Evolutionary conservation across 2,329 filamentous ascomycete genomes (phyloP), one percentile per base, ranked within the genome.

Genomic region (Alternaria arbusti): DNA sequence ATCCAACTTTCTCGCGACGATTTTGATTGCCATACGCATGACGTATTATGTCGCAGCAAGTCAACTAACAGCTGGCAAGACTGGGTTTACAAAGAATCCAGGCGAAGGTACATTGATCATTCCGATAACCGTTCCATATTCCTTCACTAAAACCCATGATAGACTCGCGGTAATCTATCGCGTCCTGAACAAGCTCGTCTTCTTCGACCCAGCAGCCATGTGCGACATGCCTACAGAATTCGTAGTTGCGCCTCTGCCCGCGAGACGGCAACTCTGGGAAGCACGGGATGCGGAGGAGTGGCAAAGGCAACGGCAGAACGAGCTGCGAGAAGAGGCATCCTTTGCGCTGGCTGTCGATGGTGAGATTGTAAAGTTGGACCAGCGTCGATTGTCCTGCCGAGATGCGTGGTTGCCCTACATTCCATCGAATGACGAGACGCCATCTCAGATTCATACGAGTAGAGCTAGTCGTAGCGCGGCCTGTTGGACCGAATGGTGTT

Each of bases 401-500:
- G 68, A 75, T 66, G 63, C 40, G n/a, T 56, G 54, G 54, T 23
- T 56, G 45, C 40, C 51, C 11, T 54, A 20, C 4, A 7, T 36
- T 28, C 32, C 51, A 13, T 46, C 13, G 6, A 9, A 28, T 56
- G 25, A 56, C 11, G 40, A 59, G 15, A 64, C 3, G 12, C 59
- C 51, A 51, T 54, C 49, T 58, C 43, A 32, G 17, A 32, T 17
- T 12, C 8, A n/a, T 3, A 11, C 26, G 11, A 30, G 11, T 45
- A 22, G 56, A 47, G 13, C 62, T 57, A 11, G 46, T 50, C 15
- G n/a, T 57, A 50, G 43, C 32, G 56, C 59, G 72, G 66, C 45
- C 10, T 36, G 47, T 26, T 84, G 82, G 82, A 78, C 82, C 59
- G 81, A 84, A 61, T 84, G 82, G 82, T 84, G 81, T 58, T 74